Percentiles rank a stretch among this genome's conserved stretches.
Evolutionary conservation across 2,329 filamentous ascomycete genomes (phyloP).

Genomic region (Aspergillus glaucus): DNA sequence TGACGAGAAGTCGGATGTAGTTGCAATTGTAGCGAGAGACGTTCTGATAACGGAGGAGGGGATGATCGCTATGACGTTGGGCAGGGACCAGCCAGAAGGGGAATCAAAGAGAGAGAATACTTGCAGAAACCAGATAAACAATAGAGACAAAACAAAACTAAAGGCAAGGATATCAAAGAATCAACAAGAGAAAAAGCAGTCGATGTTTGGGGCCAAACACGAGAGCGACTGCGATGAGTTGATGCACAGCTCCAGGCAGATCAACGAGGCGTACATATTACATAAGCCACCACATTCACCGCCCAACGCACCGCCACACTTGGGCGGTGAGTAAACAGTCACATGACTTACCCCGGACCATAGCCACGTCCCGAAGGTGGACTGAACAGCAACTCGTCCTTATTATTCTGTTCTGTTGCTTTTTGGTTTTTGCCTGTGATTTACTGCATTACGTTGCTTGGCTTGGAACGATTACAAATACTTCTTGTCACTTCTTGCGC

Average conservation of each 20-base stretch:
- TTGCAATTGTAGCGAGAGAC: slow-evolving; percentile 1
- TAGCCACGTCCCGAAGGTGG: neutral
- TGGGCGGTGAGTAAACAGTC: neutral
- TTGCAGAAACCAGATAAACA: neutral
- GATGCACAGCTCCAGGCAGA: slow-evolving; percentile 1
- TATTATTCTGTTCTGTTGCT: neutral
- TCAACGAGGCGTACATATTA: neutral
- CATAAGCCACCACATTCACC: neutral
- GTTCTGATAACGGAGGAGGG: slow-evolving; percentile 5
- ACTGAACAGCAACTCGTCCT: too few species aligned
- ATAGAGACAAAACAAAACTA: neutral
- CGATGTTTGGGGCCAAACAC: neutral
- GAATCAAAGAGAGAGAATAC: neutral
- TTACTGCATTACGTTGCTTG: neutral
- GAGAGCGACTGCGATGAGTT: neutral
- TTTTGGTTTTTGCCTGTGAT: neutral
- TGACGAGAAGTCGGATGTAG: slow-evolving; percentile 2
- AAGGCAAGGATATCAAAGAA: neutral
- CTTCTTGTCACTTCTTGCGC: neutral
- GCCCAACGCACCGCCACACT: neutral
- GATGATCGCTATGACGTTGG: slow-evolving; percentile 15
- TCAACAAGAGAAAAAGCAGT: neutral
- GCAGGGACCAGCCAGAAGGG: slow-evolving; percentile 3
- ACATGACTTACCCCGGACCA: neutral
- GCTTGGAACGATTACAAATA: neutral